Evolutionary conservation across 768 basidiomycete species (phyloP).

Genomic region (Russula sp.): DNA sequence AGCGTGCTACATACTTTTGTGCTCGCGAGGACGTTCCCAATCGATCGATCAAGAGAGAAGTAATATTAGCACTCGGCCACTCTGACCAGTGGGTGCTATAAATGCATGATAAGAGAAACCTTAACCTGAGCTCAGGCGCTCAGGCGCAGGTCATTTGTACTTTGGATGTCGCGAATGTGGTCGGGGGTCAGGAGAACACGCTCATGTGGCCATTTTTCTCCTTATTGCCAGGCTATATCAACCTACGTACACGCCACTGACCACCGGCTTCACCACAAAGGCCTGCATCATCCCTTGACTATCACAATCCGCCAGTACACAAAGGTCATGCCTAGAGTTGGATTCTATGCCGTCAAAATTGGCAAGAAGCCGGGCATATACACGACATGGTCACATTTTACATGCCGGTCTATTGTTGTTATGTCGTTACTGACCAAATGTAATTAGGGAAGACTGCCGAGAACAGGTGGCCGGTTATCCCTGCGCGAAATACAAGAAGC

Average conservation of each 20-base stretch:
- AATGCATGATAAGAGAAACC: background rate
- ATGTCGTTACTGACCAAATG: conserved; percentile 1
- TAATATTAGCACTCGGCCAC: too few species aligned
- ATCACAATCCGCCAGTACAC: background rate
- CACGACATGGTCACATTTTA: conserved; percentile 49
- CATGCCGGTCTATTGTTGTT: background rate
- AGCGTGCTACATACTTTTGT: too few species aligned
- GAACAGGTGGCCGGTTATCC: conserved; percentile 58
- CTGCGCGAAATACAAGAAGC: conserved; percentile 61
- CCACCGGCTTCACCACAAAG: background rate
- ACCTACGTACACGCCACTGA: background rate
- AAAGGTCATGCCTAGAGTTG: conserved; percentile 23
- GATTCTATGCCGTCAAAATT: conserved; percentile 66
- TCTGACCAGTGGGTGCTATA: too few species aligned
- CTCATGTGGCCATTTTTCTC: background rate
- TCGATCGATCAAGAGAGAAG: too few species aligned
- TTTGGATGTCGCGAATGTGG: background rate
- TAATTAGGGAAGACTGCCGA: conserved; percentile 63
- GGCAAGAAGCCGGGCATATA: conserved; percentile 64
- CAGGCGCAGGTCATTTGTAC: background rate
- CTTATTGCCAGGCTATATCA: background rate
- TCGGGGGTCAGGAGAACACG: background rate
- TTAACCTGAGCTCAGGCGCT: background rate
- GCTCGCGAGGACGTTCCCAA: too few species aligned
- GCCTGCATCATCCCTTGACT: background rate